Percentiles rank a stretch among this genome's conserved stretches.
Evolutionary conservation across 2,329 filamentous ascomycete species (phyloP).

Genomic region (Cytospora mali): DNA sequence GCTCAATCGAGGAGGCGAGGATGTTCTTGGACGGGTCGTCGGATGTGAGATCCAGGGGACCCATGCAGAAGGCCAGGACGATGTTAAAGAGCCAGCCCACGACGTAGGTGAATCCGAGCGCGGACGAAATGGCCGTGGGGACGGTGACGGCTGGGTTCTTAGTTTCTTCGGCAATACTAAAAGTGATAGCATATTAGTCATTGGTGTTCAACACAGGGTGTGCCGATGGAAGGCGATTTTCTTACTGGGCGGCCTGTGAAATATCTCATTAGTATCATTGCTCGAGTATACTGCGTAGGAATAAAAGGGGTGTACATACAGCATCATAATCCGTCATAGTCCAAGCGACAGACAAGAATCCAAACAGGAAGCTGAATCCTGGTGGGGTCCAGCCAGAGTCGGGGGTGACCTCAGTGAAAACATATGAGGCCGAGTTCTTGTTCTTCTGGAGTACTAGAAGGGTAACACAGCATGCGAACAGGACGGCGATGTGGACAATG

Average conservation of each 20-base stretch:
- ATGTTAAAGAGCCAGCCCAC: constrained; percentile 61
- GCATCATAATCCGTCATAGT: constrained; percentile 37
- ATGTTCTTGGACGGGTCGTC: constrained; percentile 45
- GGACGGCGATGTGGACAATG: constrained; percentile 54
- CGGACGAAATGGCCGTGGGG: constrained; percentile 55
- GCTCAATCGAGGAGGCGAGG: constrained; percentile 47
- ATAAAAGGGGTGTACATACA: neutral
- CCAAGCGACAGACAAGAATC: constrained; percentile 58
- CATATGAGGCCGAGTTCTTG: constrained; percentile 54
- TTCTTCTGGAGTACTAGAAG: constrained; percentile 51
- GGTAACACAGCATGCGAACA: constrained; percentile 52
- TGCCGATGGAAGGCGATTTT: neutral
- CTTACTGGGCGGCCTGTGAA: neutral
- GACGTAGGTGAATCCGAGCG: constrained; percentile 58
- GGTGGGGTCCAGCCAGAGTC: constrained; percentile 53
- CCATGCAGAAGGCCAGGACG: constrained; percentile 60
- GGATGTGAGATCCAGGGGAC: constrained; percentile 32
- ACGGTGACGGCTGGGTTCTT: constrained; percentile 43
- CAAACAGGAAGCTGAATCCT: constrained; percentile 58
- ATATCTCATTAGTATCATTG: constrained; percentile 20
- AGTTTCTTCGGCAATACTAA: constrained; percentile 51
- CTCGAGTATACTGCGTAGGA: constrained; percentile 40
- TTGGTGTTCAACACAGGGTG: neutral
- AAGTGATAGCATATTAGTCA: neutral
- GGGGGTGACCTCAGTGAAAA: constrained; percentile 54